Base-by-base conservation (phyloP, 495 filamentous ascomycete species). In the Xylaria cubensis region DNA sequence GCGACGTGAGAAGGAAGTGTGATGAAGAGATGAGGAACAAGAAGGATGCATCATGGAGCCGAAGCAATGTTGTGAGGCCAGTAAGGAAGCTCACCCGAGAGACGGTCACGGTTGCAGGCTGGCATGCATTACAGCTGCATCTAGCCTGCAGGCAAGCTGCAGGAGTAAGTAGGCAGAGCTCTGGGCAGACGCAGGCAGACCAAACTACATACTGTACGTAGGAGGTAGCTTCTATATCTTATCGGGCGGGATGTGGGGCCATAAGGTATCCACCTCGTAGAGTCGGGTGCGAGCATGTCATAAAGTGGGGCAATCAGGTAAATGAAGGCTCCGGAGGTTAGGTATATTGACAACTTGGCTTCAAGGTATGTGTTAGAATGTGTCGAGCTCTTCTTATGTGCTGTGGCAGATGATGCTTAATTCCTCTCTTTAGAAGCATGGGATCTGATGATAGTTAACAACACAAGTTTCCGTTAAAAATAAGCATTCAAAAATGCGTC, bases 1-100 rank as follows among this genome's bases (percentile, higher is more conserved):
- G 71, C 48, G 74, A 83, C 62, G 82, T 83, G 78, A 78, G 32
- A 80, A 82, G 72, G 82, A 80, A 64, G 79, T 76, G 75, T 84
- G 59, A 64, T 71, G 61, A 24, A 48, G 26, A 36, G 61, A 36
- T 44, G 85, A 75, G 75, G 72, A 74, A 74, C 73, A 64, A 88
- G 78, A 68, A 82, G 87, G 85, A 88, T 87, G 83, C 88, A 86
- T 46, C 86, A 84, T 53, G 59, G 59, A 71, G 59, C 69, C 42
- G 12, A 56, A 17, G 32, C 17, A 34, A 24, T 32, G 39, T 63
- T 62, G 86, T 84, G 34, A 69, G 70, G 72, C 69, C 71, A 74
- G 71, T 77, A 72, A 80, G 69, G 72, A 73, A 73, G 76, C 55
- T 69, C 67, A n/a, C 64, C 46, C 17, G 64, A 66, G 24, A 34